Evolutionary conservation across 306 rosid genomes (phyloP).

Genomic region (Pachyrhizus erosus): DNA sequence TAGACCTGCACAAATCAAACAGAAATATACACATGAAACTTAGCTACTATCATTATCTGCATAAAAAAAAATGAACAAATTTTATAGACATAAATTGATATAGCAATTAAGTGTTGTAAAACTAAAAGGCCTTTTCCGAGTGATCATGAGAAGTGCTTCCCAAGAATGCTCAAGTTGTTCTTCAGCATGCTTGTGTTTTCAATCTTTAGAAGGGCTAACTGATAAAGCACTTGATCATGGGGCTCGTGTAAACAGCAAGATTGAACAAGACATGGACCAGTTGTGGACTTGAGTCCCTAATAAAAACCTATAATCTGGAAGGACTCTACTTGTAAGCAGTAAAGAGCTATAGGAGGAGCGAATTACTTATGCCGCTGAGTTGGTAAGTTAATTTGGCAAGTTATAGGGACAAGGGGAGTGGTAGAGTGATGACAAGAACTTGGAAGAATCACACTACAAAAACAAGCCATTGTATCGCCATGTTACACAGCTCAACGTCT

Average conservation of each 20-base stretch:
- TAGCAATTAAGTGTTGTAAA: neutral
- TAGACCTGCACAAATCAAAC: constrained; percentile 59
- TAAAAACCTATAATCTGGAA: neutral
- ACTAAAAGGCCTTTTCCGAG: neutral
- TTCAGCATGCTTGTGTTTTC: neutral
- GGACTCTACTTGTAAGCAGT: neutral
- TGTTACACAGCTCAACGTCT: neutral
- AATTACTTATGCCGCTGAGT: neutral
- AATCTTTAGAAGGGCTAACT: constrained; percentile 8
- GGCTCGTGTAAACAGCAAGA: neutral
- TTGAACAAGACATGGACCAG: neutral
- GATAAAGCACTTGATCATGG: neutral
- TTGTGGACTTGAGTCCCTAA: neutral
- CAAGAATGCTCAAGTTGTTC: constrained; percentile 12
- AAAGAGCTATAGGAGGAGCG: neutral
- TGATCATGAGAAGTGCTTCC: constrained; percentile 2
- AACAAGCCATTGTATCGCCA: neutral
- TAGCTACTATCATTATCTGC: neutral
- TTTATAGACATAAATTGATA: neutral
- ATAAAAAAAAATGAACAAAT: neutral
- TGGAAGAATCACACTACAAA: neutral
- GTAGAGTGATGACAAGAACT: neutral
- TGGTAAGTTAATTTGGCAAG: neutral
- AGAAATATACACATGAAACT: constrained; percentile 21
- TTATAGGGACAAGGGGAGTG: neutral